Percentiles rank a stretch among this genome's conserved stretches.
Conservation (phyloP, 192 early-diverging fungal species). For the Mortierella antarctica region DNA sequence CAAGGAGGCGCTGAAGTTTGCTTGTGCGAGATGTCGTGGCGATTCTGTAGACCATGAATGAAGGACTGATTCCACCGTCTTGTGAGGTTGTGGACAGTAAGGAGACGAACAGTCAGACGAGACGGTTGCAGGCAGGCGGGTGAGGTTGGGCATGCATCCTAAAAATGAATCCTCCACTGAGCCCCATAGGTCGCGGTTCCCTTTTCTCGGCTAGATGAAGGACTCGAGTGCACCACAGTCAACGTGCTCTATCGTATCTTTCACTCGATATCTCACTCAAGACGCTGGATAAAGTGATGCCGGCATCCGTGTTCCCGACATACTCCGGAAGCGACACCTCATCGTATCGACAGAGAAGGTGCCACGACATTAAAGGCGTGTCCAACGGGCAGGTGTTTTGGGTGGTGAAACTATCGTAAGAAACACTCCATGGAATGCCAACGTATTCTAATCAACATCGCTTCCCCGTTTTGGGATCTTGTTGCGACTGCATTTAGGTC, state of each 20-base stretch:
- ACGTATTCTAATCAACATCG: constrained; percentile 10
- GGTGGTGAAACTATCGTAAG: neutral
- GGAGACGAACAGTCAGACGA: no score
- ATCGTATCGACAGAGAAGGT: neutral
- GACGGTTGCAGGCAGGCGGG: neutral
- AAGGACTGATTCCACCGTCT: no score
- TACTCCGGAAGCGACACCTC: neutral
- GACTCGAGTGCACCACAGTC: constrained; percentile 9
- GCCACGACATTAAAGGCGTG: constrained; percentile 23
- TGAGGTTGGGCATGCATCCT: constrained; percentile 1
- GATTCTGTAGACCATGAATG: no score
- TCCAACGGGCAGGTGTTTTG: constrained; percentile 23
- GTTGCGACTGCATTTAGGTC: constrained; percentile 3
- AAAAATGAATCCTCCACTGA: neutral
- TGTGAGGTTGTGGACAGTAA: no score
- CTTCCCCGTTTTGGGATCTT: constrained; percentile 11
- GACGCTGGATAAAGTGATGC: neutral
- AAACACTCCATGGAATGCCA: constrained; percentile 36
- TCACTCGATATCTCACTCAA: neutral
- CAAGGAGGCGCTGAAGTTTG: no score
- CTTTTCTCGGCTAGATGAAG: neutral
- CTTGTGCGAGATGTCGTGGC: no score
- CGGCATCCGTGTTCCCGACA: neutral
- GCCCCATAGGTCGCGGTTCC: neutral
- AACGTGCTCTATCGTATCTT: constrained; percentile 12